Evolutionary conservation across 345 rosid genomes (phyloP), one percentile per base, ranked within the genome.

Genomic region (Acer negundo): DNA sequence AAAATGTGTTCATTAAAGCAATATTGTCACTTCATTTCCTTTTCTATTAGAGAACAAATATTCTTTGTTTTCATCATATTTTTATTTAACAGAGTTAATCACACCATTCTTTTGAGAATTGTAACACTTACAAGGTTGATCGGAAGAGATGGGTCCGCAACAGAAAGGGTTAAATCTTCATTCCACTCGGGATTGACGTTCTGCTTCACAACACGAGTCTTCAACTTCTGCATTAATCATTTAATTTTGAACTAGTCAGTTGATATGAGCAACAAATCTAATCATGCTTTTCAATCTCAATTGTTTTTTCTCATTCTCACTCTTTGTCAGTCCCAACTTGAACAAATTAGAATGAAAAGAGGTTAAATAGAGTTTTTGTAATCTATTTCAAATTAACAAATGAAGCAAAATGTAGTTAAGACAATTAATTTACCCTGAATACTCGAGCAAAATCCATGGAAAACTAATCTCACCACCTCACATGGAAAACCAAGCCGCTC

Each of bases 161-260:
- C 75, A 4, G 94, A 88, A 42, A 95, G 93, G 42, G 98, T 95
- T 51, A 95, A 87, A 17, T 84, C 88, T 4, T 93, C 99, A 61
- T 93, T 85, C 98, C 98, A 93, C 68, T 88, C 92, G 2, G 97
- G 99, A 77, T 95, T 95, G 20, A 86, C 49, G 71, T 79, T 79
- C 47, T 84, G 80, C 79, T 90, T 91, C 42, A 92, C 79, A 19
- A 92, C 94, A 0, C 91, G 89, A 63, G 95, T 93, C 82, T 90
- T 93, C 82, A 95, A 72, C 81, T 89, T 93, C 98, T 90, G 93
- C 78, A 85, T 56, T 53, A 56, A 26, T 2, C 28, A 19, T 1
- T 42, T 3, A 51, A 82, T 40, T 19, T 53, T n/a, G 6, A 75
- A 75, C 53, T 44, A 11, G 17, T 75, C 72, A 75, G 65, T 58